Base-by-base conservation (phyloP, 345 rosid species). In the Anastatica hierochuntica region DNA sequence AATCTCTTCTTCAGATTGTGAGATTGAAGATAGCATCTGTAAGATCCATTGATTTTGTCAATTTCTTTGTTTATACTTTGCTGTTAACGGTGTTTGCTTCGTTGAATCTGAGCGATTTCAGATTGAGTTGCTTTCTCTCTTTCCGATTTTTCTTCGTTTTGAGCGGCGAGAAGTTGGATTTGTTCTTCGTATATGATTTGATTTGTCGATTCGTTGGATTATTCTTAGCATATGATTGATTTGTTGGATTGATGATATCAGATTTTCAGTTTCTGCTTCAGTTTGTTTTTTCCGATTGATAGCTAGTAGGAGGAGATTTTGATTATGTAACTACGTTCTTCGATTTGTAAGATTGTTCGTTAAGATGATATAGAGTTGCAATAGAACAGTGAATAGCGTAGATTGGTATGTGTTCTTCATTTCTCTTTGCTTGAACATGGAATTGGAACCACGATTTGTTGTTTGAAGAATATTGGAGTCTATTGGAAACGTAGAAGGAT, bases 21-120 rank as follows among this genome's bases (percentile, higher is more conserved):
- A 23, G 49, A 59, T 66, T 45, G 49, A 45, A 66, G 30, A 13
- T 54, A 34, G 46, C 44, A 53, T 67, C 46, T 44, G 66, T 67
- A 47, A 41, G 66, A 29, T 33, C 45, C 61, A n/a, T n/a, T n/a
- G n/a, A 45, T 46, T 8, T 14, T 27, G 13, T 19, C 63, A 49
- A 58, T 12, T 13, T 58, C n/a, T 43, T 21, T 27, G 14, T 30
- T 35, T 8, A 33, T 33, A 31, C 4, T 56, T 12, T 59, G 3
- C n/a, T 43, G 49, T 52, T 37, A 9, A 23, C 29, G 49, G 48
- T 52, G 38, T 13, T 53, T 34, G 69, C 40, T 59, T 67, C 43
- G 60, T 51, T 56, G 49, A 56, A 53, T 53, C 55, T 13, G n/a
- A 53, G 23, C 17, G 17, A n/a, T 51, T 43, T 43, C 36, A n/a